Base-by-base conservation (phyloP, 768 basidiomycete species). In the Lentinula lateritia region DNA sequence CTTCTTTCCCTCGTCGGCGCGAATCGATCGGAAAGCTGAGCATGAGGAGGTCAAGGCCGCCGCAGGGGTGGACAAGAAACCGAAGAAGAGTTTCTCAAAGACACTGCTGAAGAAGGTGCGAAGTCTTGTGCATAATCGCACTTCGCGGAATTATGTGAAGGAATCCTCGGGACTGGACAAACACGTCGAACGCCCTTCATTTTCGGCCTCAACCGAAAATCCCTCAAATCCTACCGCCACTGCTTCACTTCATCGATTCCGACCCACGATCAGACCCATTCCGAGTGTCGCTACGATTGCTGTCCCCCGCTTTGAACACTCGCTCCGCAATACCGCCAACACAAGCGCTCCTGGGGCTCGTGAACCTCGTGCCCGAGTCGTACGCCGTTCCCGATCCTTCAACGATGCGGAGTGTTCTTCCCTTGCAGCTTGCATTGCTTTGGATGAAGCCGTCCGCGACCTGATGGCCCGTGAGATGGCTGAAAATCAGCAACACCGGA, bases 331-430 rank as follows among this genome's bases (percentile, higher is more conserved):
- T 56, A 7, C 20, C 41, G 12, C 28, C 5, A 56, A 28, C 13
- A 5, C 50, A 7, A 52, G 15, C 50, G 5, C 9, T 6, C 50
- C 13, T 3, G 28, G 15, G n/a, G 20, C 18, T 48, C 18, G 46
- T 23, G 46, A 48, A 32, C 50, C 50, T 4, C 50, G 32, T 52
- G 16, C 12, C n/a, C 28, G 35, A 16, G 50, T 36, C 50, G 41
- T 56, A 6, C 55, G 55, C 10, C 55, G 55, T 7, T 56, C 55
- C 2, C 55, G 55, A n/a, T 56, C 55, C 7, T 56, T 56, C 41
- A 20, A 56, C 41, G 55, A 56, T 20, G n/a, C 41, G 8, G 55
- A 41, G 9, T 23, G 55, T 16, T 12, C 55, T 13, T 41, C 38
- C 18, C 38, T 56, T 3, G 41, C 39, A 13, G 32, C 55, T n/a